These are phyloP conservation scores for Euphorbia schlechtendalii DNA, from an alignment of 441 rosid genomes.

Conservation along the genomic window DNA sequence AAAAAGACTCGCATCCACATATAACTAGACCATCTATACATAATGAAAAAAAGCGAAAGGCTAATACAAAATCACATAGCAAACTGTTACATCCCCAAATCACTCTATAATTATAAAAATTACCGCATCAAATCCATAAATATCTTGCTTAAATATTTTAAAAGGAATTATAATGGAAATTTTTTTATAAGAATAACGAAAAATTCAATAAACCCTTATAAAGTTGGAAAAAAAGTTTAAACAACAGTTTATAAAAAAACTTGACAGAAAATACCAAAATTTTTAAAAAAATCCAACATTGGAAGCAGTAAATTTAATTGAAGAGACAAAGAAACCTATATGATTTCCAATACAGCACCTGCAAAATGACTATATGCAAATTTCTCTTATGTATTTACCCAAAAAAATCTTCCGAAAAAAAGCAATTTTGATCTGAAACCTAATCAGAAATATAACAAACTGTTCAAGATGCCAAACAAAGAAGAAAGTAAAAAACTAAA, in stretches of 20 bases:
- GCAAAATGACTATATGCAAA: conserved; percentile 1
- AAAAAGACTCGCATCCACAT: too few species aligned
- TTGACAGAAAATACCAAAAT: conserved; percentile 1
- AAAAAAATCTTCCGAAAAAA: not conserved
- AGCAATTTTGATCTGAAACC: conserved; percentile 9
- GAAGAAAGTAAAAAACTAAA: conserved; percentile 12
- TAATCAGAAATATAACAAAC: not conserved
- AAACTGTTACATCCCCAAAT: too few species aligned
- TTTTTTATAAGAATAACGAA: too few species aligned
- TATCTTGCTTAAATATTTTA: too few species aligned
- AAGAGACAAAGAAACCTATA: conserved; percentile 4
- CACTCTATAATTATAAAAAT: too few species aligned
- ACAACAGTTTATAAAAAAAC: not conserved
- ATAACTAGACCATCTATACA: too few species aligned
- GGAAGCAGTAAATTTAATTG: conserved; percentile 3
- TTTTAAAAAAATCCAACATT: not conserved
- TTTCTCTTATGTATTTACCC: not conserved
- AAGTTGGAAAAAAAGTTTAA: not conserved
- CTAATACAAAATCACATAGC: too few species aligned
- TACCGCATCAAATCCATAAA: too few species aligned
- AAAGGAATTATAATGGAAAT: too few species aligned
- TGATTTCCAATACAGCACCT: conserved; percentile 3
- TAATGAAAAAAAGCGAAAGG: too few species aligned
- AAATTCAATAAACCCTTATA: too few species aligned
- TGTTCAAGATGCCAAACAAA: not conserved